Percentiles rank a stretch among this genome's conserved stretches.
Conservation (phyloP, 306 rosid species). For the Urtica urens region DNA sequence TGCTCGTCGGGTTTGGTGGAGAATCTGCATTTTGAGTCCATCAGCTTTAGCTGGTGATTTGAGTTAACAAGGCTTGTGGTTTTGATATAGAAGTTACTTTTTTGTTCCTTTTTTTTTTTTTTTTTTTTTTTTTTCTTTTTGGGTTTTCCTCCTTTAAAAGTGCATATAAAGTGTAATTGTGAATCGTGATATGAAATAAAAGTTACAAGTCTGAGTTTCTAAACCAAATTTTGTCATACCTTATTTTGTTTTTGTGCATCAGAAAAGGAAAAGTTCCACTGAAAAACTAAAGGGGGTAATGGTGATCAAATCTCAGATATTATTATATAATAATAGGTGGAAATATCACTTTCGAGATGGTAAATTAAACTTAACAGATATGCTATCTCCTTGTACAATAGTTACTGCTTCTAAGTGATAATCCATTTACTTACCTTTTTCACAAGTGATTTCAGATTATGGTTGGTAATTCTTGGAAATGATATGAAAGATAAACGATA, state of each 20-base stretch:
- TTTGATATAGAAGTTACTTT: neutral
- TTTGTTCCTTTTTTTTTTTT: neutral
- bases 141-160: neutral
- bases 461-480: neutral
- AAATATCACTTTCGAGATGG: too few species aligned
- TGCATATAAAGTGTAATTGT: neutral
- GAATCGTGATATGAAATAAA: neutral
- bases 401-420: too few species aligned
- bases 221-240: neutral
- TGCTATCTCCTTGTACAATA: too few species aligned
- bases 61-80: neutral
- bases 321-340: too few species aligned
- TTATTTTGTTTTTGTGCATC: neutral
- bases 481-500: neutral
- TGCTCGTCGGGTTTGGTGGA: conserved; percentile 42
- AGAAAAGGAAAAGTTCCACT: neutral
- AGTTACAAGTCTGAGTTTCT: neutral
- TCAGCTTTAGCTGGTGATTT: conserved; percentile 60
- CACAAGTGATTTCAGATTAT: too few species aligned
- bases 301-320: too few species aligned
- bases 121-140: neutral
- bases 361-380: too few species aligned
- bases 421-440: too few species aligned
- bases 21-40: conserved; percentile 59
- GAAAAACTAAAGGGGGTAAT: too few species aligned